Conservation (phyloP, 2,329 filamentous ascomycete genomes). For the Colletotrichum sansevieriae region DNA sequence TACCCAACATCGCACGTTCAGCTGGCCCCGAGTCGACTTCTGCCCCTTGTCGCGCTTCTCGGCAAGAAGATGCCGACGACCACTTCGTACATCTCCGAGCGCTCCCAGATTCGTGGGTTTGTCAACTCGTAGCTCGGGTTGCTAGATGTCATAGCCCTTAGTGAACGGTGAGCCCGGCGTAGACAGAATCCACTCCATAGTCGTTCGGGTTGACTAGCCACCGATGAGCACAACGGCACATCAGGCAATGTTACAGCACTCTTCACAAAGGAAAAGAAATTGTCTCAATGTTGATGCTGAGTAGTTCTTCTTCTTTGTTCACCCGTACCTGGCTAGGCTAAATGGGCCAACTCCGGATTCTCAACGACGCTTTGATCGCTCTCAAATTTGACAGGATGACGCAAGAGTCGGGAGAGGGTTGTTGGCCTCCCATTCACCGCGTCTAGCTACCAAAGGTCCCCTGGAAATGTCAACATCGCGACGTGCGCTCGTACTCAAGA, state of each 20-base stretch:
- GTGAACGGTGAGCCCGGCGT: conserved; percentile 23
- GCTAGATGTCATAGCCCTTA: conserved; percentile 20
- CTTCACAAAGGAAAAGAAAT: not conserved
- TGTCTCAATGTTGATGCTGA: no score
- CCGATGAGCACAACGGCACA: not conserved
- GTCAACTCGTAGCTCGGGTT: conserved; percentile 12
- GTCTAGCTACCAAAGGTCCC: no score
- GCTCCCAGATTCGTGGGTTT: conserved; percentile 6
- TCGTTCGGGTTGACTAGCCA: conserved; percentile 2
- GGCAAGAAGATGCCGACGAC: conserved; percentile 27
- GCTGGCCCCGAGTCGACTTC: not conserved
- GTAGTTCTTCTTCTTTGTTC: no score
- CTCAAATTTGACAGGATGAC: no score
- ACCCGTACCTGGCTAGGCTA: no score
- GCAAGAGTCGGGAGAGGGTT: no score
- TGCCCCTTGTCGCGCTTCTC: not conserved
- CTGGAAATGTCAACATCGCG: no score
- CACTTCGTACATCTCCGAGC: conserved; percentile 24
- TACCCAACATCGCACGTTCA: not conserved
- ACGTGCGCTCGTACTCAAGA: no score
- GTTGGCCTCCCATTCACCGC: not conserved
- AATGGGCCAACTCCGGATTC: no score
- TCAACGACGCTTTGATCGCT: no score
- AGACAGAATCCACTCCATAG: not conserved
- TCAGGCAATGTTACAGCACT: not conserved